Conservation (phyloP, 768 basidiomycete genomes). For the Strobilomyces echinocephalus region DNA sequence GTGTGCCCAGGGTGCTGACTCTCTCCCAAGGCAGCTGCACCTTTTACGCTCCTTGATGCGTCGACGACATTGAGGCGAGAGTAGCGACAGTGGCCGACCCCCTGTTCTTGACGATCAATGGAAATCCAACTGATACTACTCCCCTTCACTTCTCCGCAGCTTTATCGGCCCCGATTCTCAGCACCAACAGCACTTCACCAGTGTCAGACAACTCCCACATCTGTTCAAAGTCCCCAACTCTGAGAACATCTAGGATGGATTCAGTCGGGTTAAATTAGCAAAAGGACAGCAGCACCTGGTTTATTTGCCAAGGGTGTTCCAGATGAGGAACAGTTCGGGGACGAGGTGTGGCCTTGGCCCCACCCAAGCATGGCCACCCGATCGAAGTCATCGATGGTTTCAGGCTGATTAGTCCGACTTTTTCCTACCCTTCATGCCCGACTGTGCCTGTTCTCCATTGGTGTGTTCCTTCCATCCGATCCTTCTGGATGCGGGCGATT, state of each 20-base stretch:
- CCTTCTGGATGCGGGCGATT: constrained; percentile 75
- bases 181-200: constrained; percentile 20
- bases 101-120: constrained; percentile 32
- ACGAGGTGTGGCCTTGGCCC: too few relatives aligned
- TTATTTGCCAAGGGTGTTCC: constrained; percentile 57
- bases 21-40: constrained; percentile 33
- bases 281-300: constrained; percentile 18
- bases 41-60: constrained; percentile 34
- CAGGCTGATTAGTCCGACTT: constrained; percentile 53
- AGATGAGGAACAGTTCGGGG: too few relatives aligned
- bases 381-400: constrained; percentile 76
- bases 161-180: constrained; percentile 27
- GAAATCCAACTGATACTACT: constrained; percentile 52
- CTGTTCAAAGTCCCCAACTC: constrained; percentile 43
- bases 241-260: constrained; percentile 56
- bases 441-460: constrained; percentile 53
- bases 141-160: constrained; percentile 48
- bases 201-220: constrained; percentile 21
- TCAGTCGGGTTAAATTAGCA: constrained; percentile 30
- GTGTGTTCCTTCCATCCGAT: constrained; percentile 69
- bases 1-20: not conserved
- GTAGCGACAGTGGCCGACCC: constrained; percentile 9
- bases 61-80: constrained; percentile 16
- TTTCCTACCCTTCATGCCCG: constrained; percentile 72
- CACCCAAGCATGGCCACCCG: too few relatives aligned